Evolutionary conservation across 2,329 filamentous ascomycete species (phyloP), one percentile per base, ranked within the genome.

Genomic region (Coniochaeta sp.): DNA sequence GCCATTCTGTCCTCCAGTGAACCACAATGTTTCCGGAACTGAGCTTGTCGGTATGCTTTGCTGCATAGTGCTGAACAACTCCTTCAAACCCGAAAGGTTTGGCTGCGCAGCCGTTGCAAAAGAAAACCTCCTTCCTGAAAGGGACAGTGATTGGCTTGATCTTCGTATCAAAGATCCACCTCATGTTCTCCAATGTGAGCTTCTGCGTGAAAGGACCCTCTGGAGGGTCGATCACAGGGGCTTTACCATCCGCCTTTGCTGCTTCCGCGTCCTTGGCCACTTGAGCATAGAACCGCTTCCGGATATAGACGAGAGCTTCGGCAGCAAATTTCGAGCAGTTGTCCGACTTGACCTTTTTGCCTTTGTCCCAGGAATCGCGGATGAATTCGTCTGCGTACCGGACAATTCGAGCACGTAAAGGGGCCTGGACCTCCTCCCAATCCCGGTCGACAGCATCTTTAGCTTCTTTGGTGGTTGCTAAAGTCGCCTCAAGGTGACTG

Each of bases 181-280:
- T 93, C 89, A 95, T 92, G 68, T 93, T 91, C 69, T 93, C 90
- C 65, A 95, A 74, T 1, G 87, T 89, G 58, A 93, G 77, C 68
- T 81, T 87, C 69, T 84, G 80, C 28, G 80, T 84, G 65, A 79
- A 82, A 7, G 83, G 78, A 0, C 79, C 82, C 62, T 81, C 75
- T 1, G 76, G 74, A 8, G 80, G 78, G 62, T 88, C 83, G 10
- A 70, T 59, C 30, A 72, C 67, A 4, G 77, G 76, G 59, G 76
- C 64, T 63, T 72, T 74, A 36, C 82, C 79, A 58, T 79, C 75
- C 42, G 77, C 77, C 12, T 72, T 73, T 26, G 78, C 72, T 16
- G 76, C 75, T 42, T 75, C 75, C 58, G 80, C 79, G 58, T 85
- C 79, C 64, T 84, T 80, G 47, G 79, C 75, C 55, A 86, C 74